Percentiles rank a stretch among this genome's conserved stretches.
These are phyloP conservation scores for Annulohypoxylon stygium DNA, from an alignment of 495 filamentous ascomycete genomes.

Conservation along the genomic window DNA sequence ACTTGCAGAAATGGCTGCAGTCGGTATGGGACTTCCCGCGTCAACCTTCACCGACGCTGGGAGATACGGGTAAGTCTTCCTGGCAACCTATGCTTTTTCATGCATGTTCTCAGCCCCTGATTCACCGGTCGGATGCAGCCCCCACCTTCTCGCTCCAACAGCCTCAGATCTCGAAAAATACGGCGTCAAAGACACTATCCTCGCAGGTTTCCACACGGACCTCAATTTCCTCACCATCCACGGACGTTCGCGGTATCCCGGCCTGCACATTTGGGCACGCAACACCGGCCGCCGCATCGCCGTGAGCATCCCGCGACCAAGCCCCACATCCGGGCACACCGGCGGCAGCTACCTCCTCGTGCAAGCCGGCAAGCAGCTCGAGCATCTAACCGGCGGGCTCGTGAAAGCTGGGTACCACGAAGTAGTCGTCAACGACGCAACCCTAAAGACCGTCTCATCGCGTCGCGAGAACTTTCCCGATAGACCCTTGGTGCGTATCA, in stretches of 20 bases:
- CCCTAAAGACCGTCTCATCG: constrained; percentile 53
- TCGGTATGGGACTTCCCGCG: constrained; percentile 61
- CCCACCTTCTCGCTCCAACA: constrained; percentile 65
- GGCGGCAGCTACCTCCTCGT: constrained; percentile 65
- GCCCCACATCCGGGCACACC: not conserved
- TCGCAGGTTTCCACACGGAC: constrained; percentile 67
- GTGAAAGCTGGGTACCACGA: constrained; percentile 68
- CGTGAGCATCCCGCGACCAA: constrained; percentile 58
- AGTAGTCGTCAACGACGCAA: constrained; percentile 64
- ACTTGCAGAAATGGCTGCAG: constrained; percentile 63
- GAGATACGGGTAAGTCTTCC: constrained; percentile 60
- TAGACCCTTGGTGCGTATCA: constrained; percentile 61
- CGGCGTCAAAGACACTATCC: constrained; percentile 62
- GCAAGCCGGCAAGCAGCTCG: constrained; percentile 67
- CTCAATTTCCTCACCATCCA: constrained; percentile 69
- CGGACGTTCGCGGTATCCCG: constrained; percentile 66
- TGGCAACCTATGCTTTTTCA: not conserved
- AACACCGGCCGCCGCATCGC: constrained; percentile 64
- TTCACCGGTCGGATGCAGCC: constrained; percentile 42
- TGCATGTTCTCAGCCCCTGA: not conserved
- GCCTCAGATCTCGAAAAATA: constrained; percentile 64
- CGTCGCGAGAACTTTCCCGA: constrained; percentile 54
- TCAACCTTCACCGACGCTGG: constrained; percentile 62
- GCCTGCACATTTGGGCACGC: constrained; percentile 67
- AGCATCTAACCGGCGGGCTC: constrained; percentile 64